phyloP scores from a whole-genome alignment of 148 eudicot genomes.

The Arctostaphylos glauca region DNA sequence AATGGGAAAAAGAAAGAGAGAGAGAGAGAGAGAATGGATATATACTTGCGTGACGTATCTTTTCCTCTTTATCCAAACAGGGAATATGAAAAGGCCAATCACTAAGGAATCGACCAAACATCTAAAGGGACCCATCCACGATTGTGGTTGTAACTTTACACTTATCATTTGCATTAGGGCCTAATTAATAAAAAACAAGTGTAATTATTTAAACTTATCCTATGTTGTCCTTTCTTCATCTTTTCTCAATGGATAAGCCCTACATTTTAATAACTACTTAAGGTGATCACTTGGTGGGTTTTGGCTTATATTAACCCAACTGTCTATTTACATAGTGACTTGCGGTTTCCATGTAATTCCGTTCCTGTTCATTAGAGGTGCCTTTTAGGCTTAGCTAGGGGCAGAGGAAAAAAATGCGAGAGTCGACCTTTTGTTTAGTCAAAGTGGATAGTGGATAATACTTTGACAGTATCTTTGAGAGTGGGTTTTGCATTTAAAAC shows the following conservation, averaged over 20 bases:
- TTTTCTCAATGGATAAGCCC: constrained; percentile 2
- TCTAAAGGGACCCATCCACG: background rate
- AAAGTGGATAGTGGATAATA: too few relatives aligned
- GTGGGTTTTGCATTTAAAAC: too few relatives aligned
- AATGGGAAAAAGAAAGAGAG: background rate
- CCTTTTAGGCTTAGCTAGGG: too few relatives aligned
- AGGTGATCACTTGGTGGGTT: background rate
- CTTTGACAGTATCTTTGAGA: too few relatives aligned
- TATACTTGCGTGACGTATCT: constrained; percentile 17
- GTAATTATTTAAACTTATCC: constrained; percentile 11
- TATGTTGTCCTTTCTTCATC: background rate
- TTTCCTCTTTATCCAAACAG: constrained; percentile 16
- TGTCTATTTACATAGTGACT: too few relatives aligned
- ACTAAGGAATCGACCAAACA: constrained; percentile 14
- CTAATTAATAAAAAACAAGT: background rate
- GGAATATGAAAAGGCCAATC: constrained; percentile 20
- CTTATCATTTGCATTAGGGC: background rate
- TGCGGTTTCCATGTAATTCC: too few relatives aligned
- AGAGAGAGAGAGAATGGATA: background rate
- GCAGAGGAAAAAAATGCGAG: too few relatives aligned
- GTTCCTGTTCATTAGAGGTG: too few relatives aligned
- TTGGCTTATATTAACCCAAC: too few relatives aligned
- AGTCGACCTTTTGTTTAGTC: too few relatives aligned
- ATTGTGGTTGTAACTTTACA: constrained; percentile 6
- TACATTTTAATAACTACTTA: background rate